Evolutionary conservation across 805 yeast species (phyloP), one percentile per base, ranked within the genome.

Genomic region (Saturnispora galanensis): DNA sequence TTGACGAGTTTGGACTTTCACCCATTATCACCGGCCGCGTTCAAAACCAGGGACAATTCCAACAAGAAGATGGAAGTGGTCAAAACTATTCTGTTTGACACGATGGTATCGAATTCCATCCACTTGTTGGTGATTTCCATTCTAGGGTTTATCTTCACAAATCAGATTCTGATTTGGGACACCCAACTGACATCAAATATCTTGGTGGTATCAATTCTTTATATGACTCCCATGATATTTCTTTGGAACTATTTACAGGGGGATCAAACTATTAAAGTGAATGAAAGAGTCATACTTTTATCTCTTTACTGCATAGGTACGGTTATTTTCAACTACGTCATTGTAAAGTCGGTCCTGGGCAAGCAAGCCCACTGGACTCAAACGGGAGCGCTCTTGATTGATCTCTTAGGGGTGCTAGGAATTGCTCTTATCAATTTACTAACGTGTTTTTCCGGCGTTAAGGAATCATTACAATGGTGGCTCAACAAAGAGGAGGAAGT

Each of bases 331-430:
- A 30, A 31, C 26, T 13, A n/a, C 13, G 42, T 31, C n/a, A 16
- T 39, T 5, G 36, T 39, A n/a, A 32, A 15, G 30, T 35, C 36
- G 3, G 17, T 39, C 3, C 15, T 39, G 13, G n/a, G 26, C 6
- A 10, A n/a, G 8, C 10, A 10, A 18, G 11, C 13, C 11, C 35
- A 31, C 12, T 18, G 31, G 13, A 39, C 36, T 17, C 42, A 39
- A 32, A 11, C 37, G 5, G 45, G 45, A 18, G 45, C 38, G 11
- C 33, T 32, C 38, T 35, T 31, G 17, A 37, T 42, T 31, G 42
- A 39, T 18, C 31, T 39, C n/a, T n/a, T 39, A 11, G 42, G 42
- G n/a, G 26, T 39, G 9, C 33, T 18, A n/a, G 12, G 12, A 7
- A 31, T 39, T 9, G 41, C 45, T 13, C 15, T 36, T n/a, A 31